phyloP scores from a whole-genome alignment of 179 eudicot species.

The Drosera spatulata region DNA sequence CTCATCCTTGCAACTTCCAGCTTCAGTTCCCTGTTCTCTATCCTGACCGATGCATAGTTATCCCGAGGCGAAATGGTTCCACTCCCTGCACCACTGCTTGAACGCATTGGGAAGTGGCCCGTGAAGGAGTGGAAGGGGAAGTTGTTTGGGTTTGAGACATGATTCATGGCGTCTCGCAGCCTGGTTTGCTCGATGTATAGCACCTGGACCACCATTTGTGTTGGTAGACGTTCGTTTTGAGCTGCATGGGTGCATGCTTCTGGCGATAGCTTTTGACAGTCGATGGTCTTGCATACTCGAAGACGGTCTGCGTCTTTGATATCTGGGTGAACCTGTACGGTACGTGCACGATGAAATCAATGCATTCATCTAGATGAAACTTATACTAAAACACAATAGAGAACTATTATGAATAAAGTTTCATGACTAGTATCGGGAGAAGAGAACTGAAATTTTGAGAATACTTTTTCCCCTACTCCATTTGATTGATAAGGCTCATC shows the following conservation, averaged over 20 bases:
- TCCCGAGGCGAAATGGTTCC: slow-evolving; percentile 93
- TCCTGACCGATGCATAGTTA: slow-evolving; percentile 88
- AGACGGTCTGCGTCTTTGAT: slow-evolving; percentile 86
- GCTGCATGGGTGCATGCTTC: slow-evolving; percentile 99
- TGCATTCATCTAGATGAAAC: slow-evolving; percentile 2
- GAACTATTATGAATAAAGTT: too few relatives aligned
- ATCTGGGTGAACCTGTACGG: slow-evolving; percentile 81
- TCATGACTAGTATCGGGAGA: slow-evolving; percentile 4
- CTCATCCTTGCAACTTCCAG: slow-evolving; percentile 93
- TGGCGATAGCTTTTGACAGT: slow-evolving; percentile 86
- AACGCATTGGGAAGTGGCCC: slow-evolving; percentile 61
- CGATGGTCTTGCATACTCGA: slow-evolving; percentile 80
- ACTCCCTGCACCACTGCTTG: slow-evolving; percentile 83
- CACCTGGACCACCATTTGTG: slow-evolving; percentile 96
- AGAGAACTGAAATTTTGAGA: too few relatives aligned
- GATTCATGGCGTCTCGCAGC: slow-evolving; percentile 86
- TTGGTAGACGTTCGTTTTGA: slow-evolving; percentile 83
- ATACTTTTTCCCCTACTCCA: too few relatives aligned
- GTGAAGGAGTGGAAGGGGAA: slow-evolving; percentile 49
- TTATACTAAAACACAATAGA: too few relatives aligned
- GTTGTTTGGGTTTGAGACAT: slow-evolving; percentile 34
- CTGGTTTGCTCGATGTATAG: slow-evolving; percentile 92
- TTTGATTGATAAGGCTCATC: too few relatives aligned
- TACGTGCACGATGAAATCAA: too few relatives aligned
- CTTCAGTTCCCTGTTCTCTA: slow-evolving; percentile 83